Base-by-base conservation (phyloP, 108 stramenopile genomes). In the Pelagomonas calceolata region DNA sequence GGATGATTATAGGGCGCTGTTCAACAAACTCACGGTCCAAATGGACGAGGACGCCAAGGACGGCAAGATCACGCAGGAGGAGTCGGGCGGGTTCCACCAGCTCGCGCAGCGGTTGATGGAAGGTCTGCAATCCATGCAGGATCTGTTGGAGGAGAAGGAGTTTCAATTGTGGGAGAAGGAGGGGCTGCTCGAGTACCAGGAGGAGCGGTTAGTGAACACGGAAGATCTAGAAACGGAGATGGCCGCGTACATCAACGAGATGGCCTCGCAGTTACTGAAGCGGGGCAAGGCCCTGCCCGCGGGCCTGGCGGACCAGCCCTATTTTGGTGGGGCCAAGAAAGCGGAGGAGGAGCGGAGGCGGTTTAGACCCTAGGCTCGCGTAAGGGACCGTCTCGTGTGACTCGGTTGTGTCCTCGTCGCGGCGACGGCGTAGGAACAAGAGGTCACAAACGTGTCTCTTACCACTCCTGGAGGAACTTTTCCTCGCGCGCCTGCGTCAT, bases 151-250 rank as follows among this genome's bases (percentile, higher is more conserved):
- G 51, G 51, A 60, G 51, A 60, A 60, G 51, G 51, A 65, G 65
- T 65, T 33, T 14, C 32, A 65, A 32, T 32, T 65, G 15, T 33
- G 31, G 32, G 65, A 65, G 32, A 65, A 65, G 65, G 65, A 65
- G 65, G 65, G 32, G 15, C 65, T 65, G 14, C 31, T 65, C 18
- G 65, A 65, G 65, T 65, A 65, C 65, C 65, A 65, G 65, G 65
- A 65, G 65, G 32, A 65, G 33, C 65, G 33, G 14, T 32, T 65
- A 10, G 4, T 65, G 31, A 29, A 65, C 65, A 26, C 65, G 32
- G 65, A 65, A 32, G 65, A 65, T 15, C 65, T 32, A 3, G 65
- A 65, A 32, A 3, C 16, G 7, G 18, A 34, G 33, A 65, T 65
- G 65, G 26, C 4, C 31, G 31, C 4, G 32, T 65, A 18, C 65